phyloP scores from a whole-genome alignment of 768 basidiomycete species.

The Macrolepiota albuminosa region DNA sequence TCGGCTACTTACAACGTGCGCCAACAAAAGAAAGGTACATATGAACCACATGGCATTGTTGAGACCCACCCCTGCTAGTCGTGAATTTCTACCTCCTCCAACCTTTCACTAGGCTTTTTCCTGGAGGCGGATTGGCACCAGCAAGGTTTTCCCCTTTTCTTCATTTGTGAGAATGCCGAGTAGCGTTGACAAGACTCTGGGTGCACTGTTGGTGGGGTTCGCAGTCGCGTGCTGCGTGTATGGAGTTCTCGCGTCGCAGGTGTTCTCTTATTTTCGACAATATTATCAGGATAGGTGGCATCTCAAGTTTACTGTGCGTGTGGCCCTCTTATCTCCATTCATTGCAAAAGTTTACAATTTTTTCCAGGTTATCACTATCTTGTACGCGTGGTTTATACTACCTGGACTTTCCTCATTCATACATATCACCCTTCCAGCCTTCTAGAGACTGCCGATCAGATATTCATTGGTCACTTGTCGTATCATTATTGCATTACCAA shows the following conservation, averaged over 20 bases:
- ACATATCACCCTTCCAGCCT: constrained; percentile 27
- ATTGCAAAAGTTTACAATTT: neutral
- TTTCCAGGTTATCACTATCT: constrained; percentile 32
- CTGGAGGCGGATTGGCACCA: neutral
- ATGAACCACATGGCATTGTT: constrained; percentile 1
- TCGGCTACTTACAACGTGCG: constrained; percentile 1
- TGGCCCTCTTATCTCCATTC: neutral
- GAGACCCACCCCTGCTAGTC: neutral
- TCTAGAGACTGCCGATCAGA: constrained; percentile 49
- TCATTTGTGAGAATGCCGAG: constrained; percentile 9
- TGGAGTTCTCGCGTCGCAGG: constrained; percentile 51
- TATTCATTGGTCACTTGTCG: constrained; percentile 48
- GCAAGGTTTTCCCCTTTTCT: neutral
- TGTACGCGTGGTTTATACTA: constrained; percentile 21
- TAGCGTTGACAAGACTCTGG: constrained; percentile 46
- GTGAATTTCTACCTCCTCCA: neutral
- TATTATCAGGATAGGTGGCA: constrained; percentile 48
- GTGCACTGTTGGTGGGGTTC: constrained; percentile 58
- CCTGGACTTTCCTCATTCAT: neutral
- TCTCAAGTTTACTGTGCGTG: constrained; percentile 50
- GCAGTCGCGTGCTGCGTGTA: constrained; percentile 47
- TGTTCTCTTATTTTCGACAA: constrained; percentile 48
- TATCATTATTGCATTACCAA: constrained; percentile 54
- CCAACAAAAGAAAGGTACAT: neutral
- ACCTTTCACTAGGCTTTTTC: neutral